These are phyloP conservation scores for Backusella liffmaniae DNA, from an alignment of 192 early-diverging fungal species.

Conservation along the genomic window DNA sequence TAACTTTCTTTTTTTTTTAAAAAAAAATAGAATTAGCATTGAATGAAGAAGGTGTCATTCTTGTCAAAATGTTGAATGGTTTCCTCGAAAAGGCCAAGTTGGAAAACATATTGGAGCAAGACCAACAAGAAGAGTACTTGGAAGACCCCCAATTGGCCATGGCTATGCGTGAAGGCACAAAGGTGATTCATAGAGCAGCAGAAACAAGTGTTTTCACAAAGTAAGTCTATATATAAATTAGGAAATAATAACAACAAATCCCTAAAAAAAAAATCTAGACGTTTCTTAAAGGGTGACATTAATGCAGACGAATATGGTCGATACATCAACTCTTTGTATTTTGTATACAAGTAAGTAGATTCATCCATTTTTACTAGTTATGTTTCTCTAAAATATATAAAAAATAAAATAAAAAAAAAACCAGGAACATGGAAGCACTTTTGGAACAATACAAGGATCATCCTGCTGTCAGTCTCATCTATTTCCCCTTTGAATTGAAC, in stretches of 20 bases:
- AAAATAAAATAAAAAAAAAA: constrained; percentile 1
- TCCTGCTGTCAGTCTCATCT: constrained; percentile 44
- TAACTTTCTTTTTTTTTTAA: background rate
- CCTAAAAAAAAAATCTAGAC: constrained; percentile 17
- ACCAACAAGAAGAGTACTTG: background rate
- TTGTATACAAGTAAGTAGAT: constrained; percentile 43
- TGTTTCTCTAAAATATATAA: background rate
- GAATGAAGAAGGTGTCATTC: background rate
- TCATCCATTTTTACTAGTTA: background rate
- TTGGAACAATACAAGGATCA: constrained; percentile 49
- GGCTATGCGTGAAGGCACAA: constrained; percentile 55
- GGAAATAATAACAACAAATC: background rate
- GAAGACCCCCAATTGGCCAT: constrained; percentile 44
- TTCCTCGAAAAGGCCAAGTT: constrained; percentile 14
- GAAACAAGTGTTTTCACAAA: constrained; percentile 52
- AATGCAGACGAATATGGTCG: constrained; percentile 44
- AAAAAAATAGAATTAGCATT: constrained; percentile 13
- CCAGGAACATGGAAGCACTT: constrained; percentile 44
- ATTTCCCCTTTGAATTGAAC: constrained; percentile 52
- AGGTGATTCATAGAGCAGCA: constrained; percentile 48
- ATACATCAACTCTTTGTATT: constrained; percentile 51
- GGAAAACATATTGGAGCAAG: background rate
- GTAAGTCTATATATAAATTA: constrained; percentile 21
- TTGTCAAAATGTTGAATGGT: constrained; percentile 14
- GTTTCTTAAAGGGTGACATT: constrained; percentile 53